Evolutionary conservation across 176 grass and related monocot genomes (phyloP).

Genomic region (Phoenix dactylifera): DNA sequence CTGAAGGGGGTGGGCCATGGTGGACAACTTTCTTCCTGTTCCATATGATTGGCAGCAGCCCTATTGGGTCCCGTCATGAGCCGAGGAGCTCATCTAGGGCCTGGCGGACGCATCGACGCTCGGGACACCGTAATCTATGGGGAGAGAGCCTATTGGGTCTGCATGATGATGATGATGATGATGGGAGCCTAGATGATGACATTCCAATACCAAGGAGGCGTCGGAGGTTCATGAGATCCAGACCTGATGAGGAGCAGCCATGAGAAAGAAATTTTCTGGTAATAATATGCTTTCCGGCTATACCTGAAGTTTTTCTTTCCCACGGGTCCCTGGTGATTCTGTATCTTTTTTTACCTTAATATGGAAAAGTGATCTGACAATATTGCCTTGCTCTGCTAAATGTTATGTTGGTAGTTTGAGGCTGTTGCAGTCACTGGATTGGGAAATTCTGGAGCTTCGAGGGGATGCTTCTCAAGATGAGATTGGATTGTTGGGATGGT

Average conservation of each 20-base stretch:
- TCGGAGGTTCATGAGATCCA: constrained; percentile 30
- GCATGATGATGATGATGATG: constrained; percentile 10
- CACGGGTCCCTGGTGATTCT: not conserved
- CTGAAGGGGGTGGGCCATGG: constrained; percentile 42
- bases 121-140: constrained; percentile 18
- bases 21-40: constrained; percentile 26
- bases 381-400: constrained; percentile 5
- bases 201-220: constrained; percentile 23
- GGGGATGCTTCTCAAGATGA: not conserved
- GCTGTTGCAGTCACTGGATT: constrained; percentile 4
- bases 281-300: not conserved
- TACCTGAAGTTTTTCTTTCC: not conserved
- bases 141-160: constrained; percentile 18
- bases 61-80: constrained; percentile 14
- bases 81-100: constrained; percentile 35
- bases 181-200: constrained; percentile 28
- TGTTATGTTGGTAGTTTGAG: constrained; percentile 10
- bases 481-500: not conserved
- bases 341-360: not conserved
- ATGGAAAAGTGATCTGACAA: constrained; percentile 1
- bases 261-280: constrained; percentile 2
- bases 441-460: not conserved
- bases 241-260: constrained; percentile 23
- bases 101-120: constrained; percentile 27
- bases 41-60: constrained; percentile 29